Evolutionary conservation across 2,329 filamentous ascomycete genomes (phyloP), one percentile per base, ranked within the genome.

Genomic region (Biscogniauxia marginata): DNA sequence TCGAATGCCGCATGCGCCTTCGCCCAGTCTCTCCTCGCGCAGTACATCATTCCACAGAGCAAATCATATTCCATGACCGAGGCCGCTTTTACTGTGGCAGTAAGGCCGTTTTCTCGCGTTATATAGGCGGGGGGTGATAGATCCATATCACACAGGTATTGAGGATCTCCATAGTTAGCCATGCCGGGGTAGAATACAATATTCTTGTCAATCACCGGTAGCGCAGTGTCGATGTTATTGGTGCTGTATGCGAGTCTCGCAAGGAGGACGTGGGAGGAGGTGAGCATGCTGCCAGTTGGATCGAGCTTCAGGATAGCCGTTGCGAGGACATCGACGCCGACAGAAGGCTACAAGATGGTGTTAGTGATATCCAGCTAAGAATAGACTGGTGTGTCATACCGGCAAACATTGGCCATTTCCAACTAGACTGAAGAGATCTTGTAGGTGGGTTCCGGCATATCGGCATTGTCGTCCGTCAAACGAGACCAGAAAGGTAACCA

Each of bases 11-110:
- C 79, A 16, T 80, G 74, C 0, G 89, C 87, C 55, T 81, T 82
- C 18, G 73, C 68, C 88, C 89, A 93, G 58, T 84, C 74, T 56
- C 81, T 77, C 50, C 79, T 71, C 2, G 79, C 77, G 66, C 87
- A 84, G 68, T 86, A 88, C 45, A 87, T 79, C 73, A 88, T 77
- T n/a, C 82, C 87, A 18, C 84, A 79, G 43, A 84, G 71, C 4
- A 88, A 71, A 63, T 89, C 87, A 68, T 91, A 91, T 67, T 88
- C 84, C 19, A 91, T 74, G 45, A 93, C 76, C 34, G 79, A 73
- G 4, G 76, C 62, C 34, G 78, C 69, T 34, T 74, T 81, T 20
- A 91, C 60, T 44, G 74, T 75, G 1, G 76, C 73, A 1, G 84
- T 84, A 46, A 91, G 79, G 0, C 83, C 82, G 1, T 81, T 83